Base-by-base conservation (phyloP, 768 basidiomycete genomes). In the Tylopilus sp. region DNA sequence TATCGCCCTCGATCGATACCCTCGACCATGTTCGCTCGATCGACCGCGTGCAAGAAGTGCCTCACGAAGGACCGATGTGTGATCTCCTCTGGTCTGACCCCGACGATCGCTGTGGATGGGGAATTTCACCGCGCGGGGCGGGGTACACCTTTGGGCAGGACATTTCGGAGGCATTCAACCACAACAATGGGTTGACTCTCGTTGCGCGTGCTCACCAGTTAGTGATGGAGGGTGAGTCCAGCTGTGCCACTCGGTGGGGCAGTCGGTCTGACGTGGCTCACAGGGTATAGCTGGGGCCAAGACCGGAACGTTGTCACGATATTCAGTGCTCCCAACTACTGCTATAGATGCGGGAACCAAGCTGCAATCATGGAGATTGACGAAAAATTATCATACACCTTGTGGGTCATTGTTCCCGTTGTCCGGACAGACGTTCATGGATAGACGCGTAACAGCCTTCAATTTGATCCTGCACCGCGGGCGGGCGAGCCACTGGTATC, bases 321-420 rank as follows among this genome's bases (percentile, higher is more conserved):
- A 68, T 99, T 98, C 79, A 98, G 95, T 58, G 97, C 97, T 59
- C 97, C 97, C 39, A 99, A 99, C 75, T 99, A 98, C 73, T 99
- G 95, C 74, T 99, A 99, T 78, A 81, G 97, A 69, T 99, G 97
- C 69, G 97, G 97, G 48, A 99, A 99, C 71, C 97, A 98, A 67
- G 97, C 97, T 49, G 97, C 97, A 44, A 99, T 99, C 70, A 95
- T 99, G 86, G 97, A 99, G 72, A 97, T 99, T 71, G 97, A 99
- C 73, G 91, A 93, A 83, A 93, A 93, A 80, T 77, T 91, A 83
- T 90, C 89, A 48, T 92, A 91, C 72, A 91, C 86, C 75, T 91
- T 91, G 89, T 90, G 61, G 46, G 88, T 35, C 15, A 15, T 80
- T 18, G 33, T 23, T 30, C 56, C 48, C 20, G 56, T n/a, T 41